phyloP scores from a whole-genome alignment of 2,329 filamentous ascomycete genomes.

The Diaporthe humulicola region DNA sequence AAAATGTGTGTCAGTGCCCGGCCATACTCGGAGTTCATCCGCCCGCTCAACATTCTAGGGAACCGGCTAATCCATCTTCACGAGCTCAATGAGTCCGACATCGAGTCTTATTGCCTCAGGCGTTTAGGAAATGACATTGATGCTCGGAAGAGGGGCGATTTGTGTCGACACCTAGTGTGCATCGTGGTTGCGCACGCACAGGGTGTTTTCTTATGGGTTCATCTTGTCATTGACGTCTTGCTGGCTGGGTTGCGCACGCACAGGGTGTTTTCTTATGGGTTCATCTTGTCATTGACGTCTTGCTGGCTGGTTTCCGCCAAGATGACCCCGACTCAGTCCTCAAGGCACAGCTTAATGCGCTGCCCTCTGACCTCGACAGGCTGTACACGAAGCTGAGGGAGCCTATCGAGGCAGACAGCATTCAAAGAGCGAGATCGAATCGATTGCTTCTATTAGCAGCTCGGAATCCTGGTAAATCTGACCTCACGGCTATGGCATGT shows the following conservation, averaged over 20 bases:
- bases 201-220: constrained; percentile 31
- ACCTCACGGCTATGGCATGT: not conserved
- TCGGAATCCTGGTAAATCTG: not conserved
- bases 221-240: constrained; percentile 18
- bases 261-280: constrained; percentile 33
- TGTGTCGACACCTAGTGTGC: not conserved
- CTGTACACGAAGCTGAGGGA: constrained; percentile 21
- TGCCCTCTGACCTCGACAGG: constrained; percentile 3
- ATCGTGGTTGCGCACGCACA: not conserved
- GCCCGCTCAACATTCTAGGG: not conserved
- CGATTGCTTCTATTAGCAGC: constrained; percentile 17
- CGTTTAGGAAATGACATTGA: not conserved
- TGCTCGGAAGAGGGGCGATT: not conserved
- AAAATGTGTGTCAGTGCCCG: constrained; percentile 32
- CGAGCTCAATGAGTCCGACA: constrained; percentile 19
- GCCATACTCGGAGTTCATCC: constrained; percentile 15
- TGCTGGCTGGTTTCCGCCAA: constrained; percentile 8
- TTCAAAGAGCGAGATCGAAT: not conserved
- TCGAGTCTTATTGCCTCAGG: not conserved
- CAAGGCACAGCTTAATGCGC: not conserved
- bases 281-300: constrained; percentile 17
- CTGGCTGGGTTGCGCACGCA: not conserved
- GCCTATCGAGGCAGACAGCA: not conserved
- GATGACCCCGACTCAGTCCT: not conserved
- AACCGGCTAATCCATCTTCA: constrained; percentile 10